Base-by-base conservation (phyloP, 1,139 yeast species). In the Kazachstania sp. region DNA sequence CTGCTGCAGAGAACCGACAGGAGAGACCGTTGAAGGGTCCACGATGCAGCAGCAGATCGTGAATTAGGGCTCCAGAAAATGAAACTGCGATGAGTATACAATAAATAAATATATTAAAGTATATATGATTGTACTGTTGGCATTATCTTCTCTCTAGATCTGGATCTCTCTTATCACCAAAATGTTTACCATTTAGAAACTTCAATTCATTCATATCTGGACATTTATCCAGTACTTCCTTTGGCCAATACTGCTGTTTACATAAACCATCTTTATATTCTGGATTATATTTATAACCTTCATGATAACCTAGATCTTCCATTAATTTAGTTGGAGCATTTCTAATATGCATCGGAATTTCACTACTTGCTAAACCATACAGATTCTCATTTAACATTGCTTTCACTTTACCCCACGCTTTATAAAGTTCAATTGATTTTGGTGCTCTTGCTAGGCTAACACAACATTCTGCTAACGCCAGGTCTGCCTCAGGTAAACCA, bases 401-500 rank as follows among this genome's bases (percentile, higher is more conserved):
- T 52, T 83, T 87, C 19, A 92, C 80, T 31, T 74, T 67, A 26
- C 81, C 74, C 71, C 87, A 80, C 0, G 92, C 95, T 48, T 88
- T 71, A 59, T 90, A 90, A 0, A 94, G 79, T 59, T 83, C 82
- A 13, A 90, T 87, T 5, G 95, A 84, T 64, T 94, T 94, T 0
- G 81, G 80, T 0, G 97, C 95, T 47, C 79, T 69, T 0, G 97
- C 95, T 29, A 92, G 70, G 55, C 88, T 85, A 31, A 85, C 88
- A 1, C 95, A 90, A 64, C 97, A 87, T 57, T 92, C 98, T 0
- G 92, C 98, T 43, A 92, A 68, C 3, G 88, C 80, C 32, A 86
- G 73, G 61, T 92, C 97, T 2, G 95, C 95, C 61, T 94, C 98
- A 0, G 99, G 99, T 77, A 92, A 74, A 0, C 99, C 99, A 15